These are phyloP conservation scores for Hanseniaspora mollemarum DNA, from an alignment of 805 yeast genomes.

Conservation along the genomic window DNA sequence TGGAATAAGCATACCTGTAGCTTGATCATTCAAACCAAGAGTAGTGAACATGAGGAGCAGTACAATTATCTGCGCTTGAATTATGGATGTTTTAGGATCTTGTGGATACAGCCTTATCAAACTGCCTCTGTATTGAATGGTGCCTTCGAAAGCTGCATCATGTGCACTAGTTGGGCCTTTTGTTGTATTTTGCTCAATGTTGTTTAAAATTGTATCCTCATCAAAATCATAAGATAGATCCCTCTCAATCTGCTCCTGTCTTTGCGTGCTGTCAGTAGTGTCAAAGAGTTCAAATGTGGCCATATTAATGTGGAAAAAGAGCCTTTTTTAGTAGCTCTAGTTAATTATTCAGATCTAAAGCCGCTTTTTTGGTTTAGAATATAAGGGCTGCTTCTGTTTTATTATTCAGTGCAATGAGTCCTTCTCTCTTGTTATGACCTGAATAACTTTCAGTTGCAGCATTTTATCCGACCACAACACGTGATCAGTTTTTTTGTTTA, in stretches of 20 bases:
- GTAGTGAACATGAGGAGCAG: conserved; percentile 20
- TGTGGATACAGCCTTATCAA: conserved; percentile 1
- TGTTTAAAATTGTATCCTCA: not conserved
- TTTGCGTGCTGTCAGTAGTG: not conserved
- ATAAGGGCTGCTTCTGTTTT: too few species aligned
- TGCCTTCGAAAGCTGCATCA: not conserved
- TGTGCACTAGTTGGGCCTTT: too few species aligned
- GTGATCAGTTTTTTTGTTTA: too few species aligned
- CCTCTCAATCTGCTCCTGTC: not conserved
- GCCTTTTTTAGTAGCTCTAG: too few species aligned
- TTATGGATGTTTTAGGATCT: not conserved
- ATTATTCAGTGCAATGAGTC: too few species aligned
- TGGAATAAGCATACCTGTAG: conserved; percentile 29
- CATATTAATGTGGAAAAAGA: not conserved
- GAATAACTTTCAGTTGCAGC: too few species aligned
- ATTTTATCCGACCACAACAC: too few species aligned
- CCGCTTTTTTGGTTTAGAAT: too few species aligned
- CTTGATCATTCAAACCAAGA: conserved; percentile 30
- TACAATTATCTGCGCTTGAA: not conserved
- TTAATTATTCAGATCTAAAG: too few species aligned
- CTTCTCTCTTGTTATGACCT: too few species aligned
- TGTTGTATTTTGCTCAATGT: not conserved
- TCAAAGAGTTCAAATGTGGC: not conserved
- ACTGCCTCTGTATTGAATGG: not conserved
- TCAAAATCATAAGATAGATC: too few species aligned